Evolutionary conservation across 2,329 filamentous ascomycete species (phyloP), one percentile per base, ranked within the genome.

Genomic region (Diplodia seriata): DNA sequence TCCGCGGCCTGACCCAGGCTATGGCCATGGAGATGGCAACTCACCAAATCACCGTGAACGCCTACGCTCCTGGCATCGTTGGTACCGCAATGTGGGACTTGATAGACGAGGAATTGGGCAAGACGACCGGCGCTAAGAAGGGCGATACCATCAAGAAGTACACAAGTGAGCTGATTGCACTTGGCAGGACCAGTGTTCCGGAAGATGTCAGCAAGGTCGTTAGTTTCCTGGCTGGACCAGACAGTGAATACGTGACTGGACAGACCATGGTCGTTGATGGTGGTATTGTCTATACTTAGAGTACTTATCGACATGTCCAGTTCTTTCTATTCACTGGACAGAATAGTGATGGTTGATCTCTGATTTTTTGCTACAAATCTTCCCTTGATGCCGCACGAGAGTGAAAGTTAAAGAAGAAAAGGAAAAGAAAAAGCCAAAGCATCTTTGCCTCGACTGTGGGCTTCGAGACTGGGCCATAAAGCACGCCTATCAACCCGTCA

Each of bases 21-120:
- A 89, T 89, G 70, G 89, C 89, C 0, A 87, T 89, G 83, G 88
- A 90, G 70, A 81, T 90, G 77, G 89, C 88, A 0, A 76, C 79
- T 56, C 84, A 91, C 73, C 81, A 86, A 68, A 91, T 91, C 74
- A 90, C 86, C 0, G 88, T 85, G 23, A 91, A 91, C 71, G 84
- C 85, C 0, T 91, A 90, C 72, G 88, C 87, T 0, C 89, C 89
- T 0, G 89, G 89, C 0, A 89, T 91, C 57, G 87, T 91, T 0
- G 87, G 85, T 0, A 90, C 88, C 0, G 80, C 82, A 0, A 91
- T 91, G 88, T 91, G 89, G 89, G 88, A 90, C 55, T 73, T 86
- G 2, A 90, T 91, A 66, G 89, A 91, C 69, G 84, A 86, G 70
- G 84, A 85, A 68, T 70, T 90, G 38, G 86, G 83, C 0, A 81